phyloP scores from a whole-genome alignment of 495 filamentous ascomycete genomes.

The Hypoxylon perforatum region DNA sequence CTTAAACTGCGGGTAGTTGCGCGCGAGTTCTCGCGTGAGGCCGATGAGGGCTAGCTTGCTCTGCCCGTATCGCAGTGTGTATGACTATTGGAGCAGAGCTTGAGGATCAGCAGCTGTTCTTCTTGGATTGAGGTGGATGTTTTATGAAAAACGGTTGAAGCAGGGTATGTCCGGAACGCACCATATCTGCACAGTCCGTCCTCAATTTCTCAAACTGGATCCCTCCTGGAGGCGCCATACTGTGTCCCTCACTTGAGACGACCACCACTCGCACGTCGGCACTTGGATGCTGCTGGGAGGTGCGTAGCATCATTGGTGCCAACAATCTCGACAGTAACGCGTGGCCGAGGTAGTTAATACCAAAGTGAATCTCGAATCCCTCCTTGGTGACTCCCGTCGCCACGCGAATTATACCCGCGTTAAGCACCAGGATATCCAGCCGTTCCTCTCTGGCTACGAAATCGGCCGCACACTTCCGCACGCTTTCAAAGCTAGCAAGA shows the following conservation, averaged over 20 bases:
- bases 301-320: no score
- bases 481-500: conserved; percentile 29
- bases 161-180: conserved; percentile 35
- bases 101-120: not conserved
- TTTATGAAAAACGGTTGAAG: not conserved
- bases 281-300: not conserved
- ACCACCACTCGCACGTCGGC: no score
- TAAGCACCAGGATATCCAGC: conserved; percentile 69
- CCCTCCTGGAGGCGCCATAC: conserved; percentile 46
- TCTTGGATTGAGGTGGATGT: not conserved
- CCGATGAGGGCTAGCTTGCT: conserved; percentile 73
- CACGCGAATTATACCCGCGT: conserved; percentile 70
- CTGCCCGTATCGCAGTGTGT: conserved; percentile 66
- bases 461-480: conserved; percentile 26
- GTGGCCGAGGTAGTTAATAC: no score
- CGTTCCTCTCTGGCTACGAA: conserved; percentile 15
- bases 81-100: not conserved
- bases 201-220: conserved; percentile 51
- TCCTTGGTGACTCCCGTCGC: conserved; percentile 61
- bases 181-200: conserved; percentile 44
- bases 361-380: no score
- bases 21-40: conserved; percentile 65
- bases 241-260: conserved; percentile 34
- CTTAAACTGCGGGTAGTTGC: conserved; percentile 64
- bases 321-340: no score